A percentile compares a stretch with the other conserved stretches of the same genome.
These are phyloP conservation scores for Psilocybe sp. DNA, from an alignment of 768 basidiomycete genomes.

Conservation along the genomic window DNA sequence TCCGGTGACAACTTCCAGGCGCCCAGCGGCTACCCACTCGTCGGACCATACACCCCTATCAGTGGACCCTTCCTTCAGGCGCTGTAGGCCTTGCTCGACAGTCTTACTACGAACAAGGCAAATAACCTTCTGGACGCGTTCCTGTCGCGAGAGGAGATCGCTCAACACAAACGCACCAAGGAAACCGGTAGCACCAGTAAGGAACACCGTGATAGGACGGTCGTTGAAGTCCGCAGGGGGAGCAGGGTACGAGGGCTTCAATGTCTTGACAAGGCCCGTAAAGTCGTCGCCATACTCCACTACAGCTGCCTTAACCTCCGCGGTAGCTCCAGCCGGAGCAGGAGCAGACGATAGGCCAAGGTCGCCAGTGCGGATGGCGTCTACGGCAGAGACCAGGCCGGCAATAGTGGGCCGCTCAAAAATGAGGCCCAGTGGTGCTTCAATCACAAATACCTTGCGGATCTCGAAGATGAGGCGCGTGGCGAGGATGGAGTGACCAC, in stretches of 20 bases:
- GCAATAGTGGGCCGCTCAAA: slow-evolving; percentile 88
- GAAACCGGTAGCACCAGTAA: slow-evolving; percentile 97
- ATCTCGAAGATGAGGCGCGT: slow-evolving; percentile 97
- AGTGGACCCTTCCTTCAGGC: slow-evolving; percentile 67
- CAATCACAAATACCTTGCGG: slow-evolving; percentile 85
- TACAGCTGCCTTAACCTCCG: slow-evolving; percentile 19
- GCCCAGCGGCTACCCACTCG: slow-evolving; percentile 63
- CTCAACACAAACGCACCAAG: slow-evolving; percentile 89
- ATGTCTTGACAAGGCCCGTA: slow-evolving; percentile 51
- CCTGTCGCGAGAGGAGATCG: slow-evolving; percentile 64
- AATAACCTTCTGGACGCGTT: slow-evolving; percentile 79
- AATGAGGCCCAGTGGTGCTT: slow-evolving; percentile 88
- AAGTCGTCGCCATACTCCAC: slow-evolving; percentile 82
- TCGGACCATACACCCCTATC: slow-evolving; percentile 91
- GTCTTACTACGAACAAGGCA: slow-evolving; percentile 84
- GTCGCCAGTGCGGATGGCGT: slow-evolving; percentile 72
- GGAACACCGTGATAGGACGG: slow-evolving; percentile 73
- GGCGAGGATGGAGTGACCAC: slow-evolving; percentile 97
- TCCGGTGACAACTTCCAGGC: slow-evolving; percentile 79
- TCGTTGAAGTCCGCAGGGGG: slow-evolving; percentile 53
- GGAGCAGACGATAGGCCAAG: slow-evolving; percentile 54
- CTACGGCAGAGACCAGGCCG: slow-evolving; percentile 74
- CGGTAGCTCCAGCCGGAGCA: background rate
- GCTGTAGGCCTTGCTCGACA: slow-evolving; percentile 56
- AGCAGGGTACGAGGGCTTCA: slow-evolving; percentile 62